Conservation (phyloP, 2,329 filamentous ascomycete genomes). For the Pseudomassariella vexata region DNA sequence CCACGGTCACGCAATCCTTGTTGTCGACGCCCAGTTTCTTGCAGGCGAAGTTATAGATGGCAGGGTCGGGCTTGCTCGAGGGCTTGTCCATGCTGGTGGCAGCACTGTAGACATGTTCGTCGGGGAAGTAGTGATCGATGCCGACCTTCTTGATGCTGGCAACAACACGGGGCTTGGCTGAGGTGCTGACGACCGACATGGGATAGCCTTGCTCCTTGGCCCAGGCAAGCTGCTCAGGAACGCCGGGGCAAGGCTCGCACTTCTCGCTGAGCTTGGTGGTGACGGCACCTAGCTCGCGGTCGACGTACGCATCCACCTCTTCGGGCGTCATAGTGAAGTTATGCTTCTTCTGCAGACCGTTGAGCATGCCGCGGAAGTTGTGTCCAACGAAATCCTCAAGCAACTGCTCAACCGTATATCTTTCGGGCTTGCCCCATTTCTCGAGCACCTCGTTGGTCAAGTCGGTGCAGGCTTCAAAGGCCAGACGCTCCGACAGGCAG, state of each 20-base stretch:
- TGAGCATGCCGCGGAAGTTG: slow-evolving; percentile 75
- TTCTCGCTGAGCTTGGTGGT: slow-evolving; percentile 61
- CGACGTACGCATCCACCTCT: slow-evolving; percentile 61
- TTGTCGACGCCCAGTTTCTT: slow-evolving; percentile 59
- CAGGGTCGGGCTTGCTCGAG: slow-evolving; percentile 71
- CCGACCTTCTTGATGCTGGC: slow-evolving; percentile 63
- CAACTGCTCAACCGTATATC: slow-evolving; percentile 64
- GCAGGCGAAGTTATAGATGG: slow-evolving; percentile 66
- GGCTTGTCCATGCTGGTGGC: slow-evolving; percentile 61
- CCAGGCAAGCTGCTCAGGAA: slow-evolving; percentile 52
- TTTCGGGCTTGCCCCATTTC: slow-evolving; percentile 51
- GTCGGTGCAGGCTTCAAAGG: slow-evolving; percentile 71
- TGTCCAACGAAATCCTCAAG: slow-evolving; percentile 71
- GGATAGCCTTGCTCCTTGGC: slow-evolving; percentile 54
- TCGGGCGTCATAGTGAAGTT: slow-evolving; percentile 55
- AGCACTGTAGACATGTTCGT: slow-evolving; percentile 64
- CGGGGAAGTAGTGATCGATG: slow-evolving; percentile 63
- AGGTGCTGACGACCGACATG: slow-evolving; percentile 66
- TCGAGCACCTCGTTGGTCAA: slow-evolving; percentile 68
- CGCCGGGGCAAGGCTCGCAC: slow-evolving; percentile 55
- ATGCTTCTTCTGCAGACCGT: slow-evolving; percentile 62
- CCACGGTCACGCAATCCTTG: slow-evolving; percentile 61
- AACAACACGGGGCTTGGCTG: slow-evolving; percentile 61
- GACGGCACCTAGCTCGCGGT: slow-evolving; percentile 62
- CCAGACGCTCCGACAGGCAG: slow-evolving; percentile 67